Evolutionary conservation across 306 rosid genomes (phyloP), one percentile per base, ranked within the genome.

Genomic region (Medicago arabica): DNA sequence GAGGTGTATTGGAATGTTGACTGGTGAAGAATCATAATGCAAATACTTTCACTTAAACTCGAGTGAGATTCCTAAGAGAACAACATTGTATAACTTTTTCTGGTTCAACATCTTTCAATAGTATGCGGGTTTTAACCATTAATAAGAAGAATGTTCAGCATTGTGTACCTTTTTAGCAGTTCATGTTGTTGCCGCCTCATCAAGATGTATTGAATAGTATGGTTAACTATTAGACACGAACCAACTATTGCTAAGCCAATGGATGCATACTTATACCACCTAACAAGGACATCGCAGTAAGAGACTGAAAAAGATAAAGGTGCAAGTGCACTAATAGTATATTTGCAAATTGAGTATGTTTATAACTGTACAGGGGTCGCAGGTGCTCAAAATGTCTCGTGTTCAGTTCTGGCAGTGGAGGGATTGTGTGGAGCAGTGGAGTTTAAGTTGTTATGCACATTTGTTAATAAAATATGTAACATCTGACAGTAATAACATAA

Each of bases 181-280:
- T 89, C 90, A 59, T 58, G 7, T 6, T 89, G 88, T 1, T 87
- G 89, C 62, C 76, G 84, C 79, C 93, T 87, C 81, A 82, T 87
- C 89, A 91, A 70, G 61, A 91, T 61, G 82, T 78, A 90, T 23
- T 78, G 89, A 50, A 91, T 47, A 57, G 91, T 82, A 84, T 82
- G 96, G 81, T 85, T 91, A 14, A 95, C 89, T 25, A 94, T 86
- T 51, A 94, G 82, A 83, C 88, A 94, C 51, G 87, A 86, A 75
- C 97, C 98, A 72, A 90, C 87, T 21, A 88, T 73, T 0, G 90
- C 71, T 82, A 91, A 87, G 78, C 97, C 97, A 85, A 88, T 5
- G 59, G 98, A 94, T 16, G 98, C 97, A 74, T 87, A 88, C 83
- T 91, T 91, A 83, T 88, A 91, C 96, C 90, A 91, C 94, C 98